Conservation (phyloP, 1,284 basidiomycete genomes). For the Porphyrellus sp. region DNA sequence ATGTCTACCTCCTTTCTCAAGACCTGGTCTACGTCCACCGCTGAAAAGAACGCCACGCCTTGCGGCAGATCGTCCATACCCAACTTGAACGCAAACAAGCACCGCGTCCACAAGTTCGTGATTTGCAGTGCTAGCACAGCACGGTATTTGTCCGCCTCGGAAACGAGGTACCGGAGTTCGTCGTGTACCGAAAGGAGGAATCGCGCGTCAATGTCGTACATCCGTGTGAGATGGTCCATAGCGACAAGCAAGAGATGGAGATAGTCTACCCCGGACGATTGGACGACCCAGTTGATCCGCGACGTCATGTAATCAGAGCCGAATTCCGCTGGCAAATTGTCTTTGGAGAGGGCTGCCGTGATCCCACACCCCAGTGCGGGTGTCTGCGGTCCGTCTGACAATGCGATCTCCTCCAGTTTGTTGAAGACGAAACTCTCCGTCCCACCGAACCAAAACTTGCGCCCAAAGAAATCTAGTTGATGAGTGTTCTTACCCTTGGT, state of each 20-base stretch:
- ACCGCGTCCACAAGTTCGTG: slow-evolving; percentile 94
- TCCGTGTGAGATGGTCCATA: slow-evolving; percentile 85
- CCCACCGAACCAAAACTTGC: slow-evolving; percentile 96
- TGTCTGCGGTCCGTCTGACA: slow-evolving; percentile 84
- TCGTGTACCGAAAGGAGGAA: slow-evolving; percentile 98
- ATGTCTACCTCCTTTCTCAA: slow-evolving; percentile 96
- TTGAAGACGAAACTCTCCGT: slow-evolving; percentile 99
- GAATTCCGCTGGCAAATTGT: slow-evolving; percentile 76
- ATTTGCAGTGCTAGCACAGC: slow-evolving; percentile 93
- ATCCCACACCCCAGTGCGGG: slow-evolving; percentile 94
- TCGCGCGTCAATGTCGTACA: slow-evolving; percentile 85
- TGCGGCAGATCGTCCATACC: slow-evolving; percentile 97
- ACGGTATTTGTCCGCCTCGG: slow-evolving; percentile 85
- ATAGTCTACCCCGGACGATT: slow-evolving; percentile 98
- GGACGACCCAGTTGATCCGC: slow-evolving; percentile 99
- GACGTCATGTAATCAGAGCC: slow-evolving; percentile 92
- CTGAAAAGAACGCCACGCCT: slow-evolving; percentile 94
- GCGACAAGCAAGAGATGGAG: slow-evolving; percentile 93
- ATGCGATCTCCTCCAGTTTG: slow-evolving; percentile 94
- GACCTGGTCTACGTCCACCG: slow-evolving; percentile 90
- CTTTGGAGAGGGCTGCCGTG: slow-evolving; percentile 87
- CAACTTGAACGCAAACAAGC: slow-evolving; percentile 87
- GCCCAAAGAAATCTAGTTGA: slow-evolving; percentile 62
- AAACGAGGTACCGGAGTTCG: slow-evolving; percentile 91
- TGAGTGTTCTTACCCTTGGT: slow-evolving; percentile 92